Percentiles rank a stretch among this genome's conserved stretches.
phyloP scores from a whole-genome alignment of 352 stramenopile species.

The Pythium phragmiticola region DNA sequence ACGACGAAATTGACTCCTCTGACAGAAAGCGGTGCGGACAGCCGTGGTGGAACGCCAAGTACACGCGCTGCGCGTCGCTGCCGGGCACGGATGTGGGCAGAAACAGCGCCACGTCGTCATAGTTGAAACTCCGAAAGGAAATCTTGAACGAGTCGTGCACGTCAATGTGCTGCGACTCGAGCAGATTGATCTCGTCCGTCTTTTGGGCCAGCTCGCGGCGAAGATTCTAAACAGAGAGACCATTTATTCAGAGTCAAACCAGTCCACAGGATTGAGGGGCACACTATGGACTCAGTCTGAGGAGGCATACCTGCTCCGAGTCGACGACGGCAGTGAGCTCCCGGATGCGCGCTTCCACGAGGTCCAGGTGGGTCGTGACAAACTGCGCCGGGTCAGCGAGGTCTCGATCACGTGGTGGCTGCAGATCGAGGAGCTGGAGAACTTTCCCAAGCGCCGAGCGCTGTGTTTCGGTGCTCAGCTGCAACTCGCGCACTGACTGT shows the following conservation, averaged over 20 bases:
- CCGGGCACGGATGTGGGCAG: constrained; percentile 78
- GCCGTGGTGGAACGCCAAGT: constrained; percentile 83
- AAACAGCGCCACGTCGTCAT: constrained; percentile 84
- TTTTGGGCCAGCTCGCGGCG: constrained; percentile 55
- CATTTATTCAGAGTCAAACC: constrained; percentile 5
- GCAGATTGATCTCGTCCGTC: constrained; percentile 58
- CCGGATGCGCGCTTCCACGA: constrained; percentile 54
- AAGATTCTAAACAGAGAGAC: constrained; percentile 28
- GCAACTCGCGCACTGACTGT: constrained; percentile 58
- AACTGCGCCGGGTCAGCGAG: constrained; percentile 36
- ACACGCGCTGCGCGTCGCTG: constrained; percentile 74
- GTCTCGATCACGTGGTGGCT: constrained; percentile 16
- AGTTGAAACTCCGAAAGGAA: constrained; percentile 79
- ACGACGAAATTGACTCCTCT: constrained; percentile 87
- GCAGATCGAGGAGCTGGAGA: constrained; percentile 43
- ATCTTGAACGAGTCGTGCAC: constrained; percentile 79
- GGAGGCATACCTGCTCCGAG: constrained; percentile 46
- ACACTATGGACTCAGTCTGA: background rate
- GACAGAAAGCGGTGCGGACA: constrained; percentile 86
- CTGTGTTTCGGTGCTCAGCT: constrained; percentile 50
- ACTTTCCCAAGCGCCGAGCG: constrained; percentile 54
- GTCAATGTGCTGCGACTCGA: constrained; percentile 55
- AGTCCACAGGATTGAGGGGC: background rate
- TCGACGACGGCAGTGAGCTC: constrained; percentile 55
- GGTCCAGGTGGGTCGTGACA: constrained; percentile 43